Base-by-base conservation (phyloP, 2,329 filamentous ascomycete species). In the Colletotrichum chrysophilum region DNA sequence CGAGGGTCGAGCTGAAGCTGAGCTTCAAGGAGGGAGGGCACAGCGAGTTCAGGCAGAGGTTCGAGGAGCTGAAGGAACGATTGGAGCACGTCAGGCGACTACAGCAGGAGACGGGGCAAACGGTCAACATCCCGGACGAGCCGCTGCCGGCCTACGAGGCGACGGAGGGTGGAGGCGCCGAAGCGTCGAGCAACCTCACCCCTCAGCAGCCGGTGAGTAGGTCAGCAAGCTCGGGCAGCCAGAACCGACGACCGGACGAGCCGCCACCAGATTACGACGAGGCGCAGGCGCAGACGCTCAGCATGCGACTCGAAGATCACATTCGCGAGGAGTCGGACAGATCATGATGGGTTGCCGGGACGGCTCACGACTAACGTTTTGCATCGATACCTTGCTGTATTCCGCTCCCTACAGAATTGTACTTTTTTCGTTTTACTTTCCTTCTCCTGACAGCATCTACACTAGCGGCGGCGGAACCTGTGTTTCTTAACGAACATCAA, bases 11-110 rank as follows among this genome's bases (percentile, higher is more conserved):
- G 80, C 85, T 98, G 78, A 96, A 94, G 83, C 90, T 98, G 80
- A 96, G 93, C 26, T 98, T 98, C 88, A 96, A 96, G 82, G 96
- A 98, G 77, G 96, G 96, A 58, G 96, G 96, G n/a, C 96, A 96
- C 74, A 97, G 94, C 83, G 96, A 98, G 79, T 98, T 98, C 82
- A 93, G 96, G 80, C 91, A 92, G 66, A 91, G 91, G 68, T 98
- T 96, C 81, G 95, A 97, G 80, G 90, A 94, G 71, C 92, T 98
- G 78, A 96, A 95, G 82, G 96, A 98, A 82, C 91, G 95, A 8
- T 86, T 98, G 71, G 91, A 94, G 78, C 95, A 98, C 80, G 95
- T 93, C 9, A 91, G 96, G 48, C 94, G 97, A 71, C 90, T 94
- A 74, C 93, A 93, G 36, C 86, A 93, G 71, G 93, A 94, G 80